Evolutionary conservation across 495 filamentous ascomycete species (phyloP), one percentile per base, ranked within the genome.

Genomic region (Neurospora tetraspora): DNA sequence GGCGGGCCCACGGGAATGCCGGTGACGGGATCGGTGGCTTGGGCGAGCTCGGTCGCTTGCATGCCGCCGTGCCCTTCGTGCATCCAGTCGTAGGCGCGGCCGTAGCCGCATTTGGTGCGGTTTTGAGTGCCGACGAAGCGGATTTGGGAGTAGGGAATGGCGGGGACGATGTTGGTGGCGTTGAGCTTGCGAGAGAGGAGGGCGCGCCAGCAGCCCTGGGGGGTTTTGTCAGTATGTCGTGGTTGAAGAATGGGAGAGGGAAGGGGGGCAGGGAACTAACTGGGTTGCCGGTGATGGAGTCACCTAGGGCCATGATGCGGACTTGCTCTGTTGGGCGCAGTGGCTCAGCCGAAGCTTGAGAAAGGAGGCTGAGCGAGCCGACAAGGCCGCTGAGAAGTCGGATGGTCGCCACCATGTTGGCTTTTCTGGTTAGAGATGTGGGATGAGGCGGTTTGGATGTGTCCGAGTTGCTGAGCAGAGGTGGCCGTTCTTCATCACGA

Each of bases 21-120:
- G 20, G 5, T 1, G 4, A 59, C 16, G 47, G 23, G 23, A 0
- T 3, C 47, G 23, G 23, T 31, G 11, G 23, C 5, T 16, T 7
- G 12, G 12, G 53, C 53, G 68, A 86, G 83, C 27, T 78, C 75
- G 20, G 82, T 84, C 16, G 79, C 83, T 16, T 82, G 78, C 70
- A 78, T 81, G 12, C 84, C 83, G 20, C 81, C 80, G 74, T 85
- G 83, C 36, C 83, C 85, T 70, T 87, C 83, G 71, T 86, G 83
- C 20, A 81, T 81, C 39, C 83, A 80, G 72, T 86, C 83, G 74
- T 85, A 85, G 70, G 78, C 78, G 69, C 81, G 76, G 70, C 81
- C 81, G 70, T 82, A 78, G 69, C 80, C 81, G 70, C 80, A 81
- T 47, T 83, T 80, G 34, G 81, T 77, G 1, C 38, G 74, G 1